Conservation (phyloP, 495 filamentous ascomycete species). For the Penicillium silybi region DNA sequence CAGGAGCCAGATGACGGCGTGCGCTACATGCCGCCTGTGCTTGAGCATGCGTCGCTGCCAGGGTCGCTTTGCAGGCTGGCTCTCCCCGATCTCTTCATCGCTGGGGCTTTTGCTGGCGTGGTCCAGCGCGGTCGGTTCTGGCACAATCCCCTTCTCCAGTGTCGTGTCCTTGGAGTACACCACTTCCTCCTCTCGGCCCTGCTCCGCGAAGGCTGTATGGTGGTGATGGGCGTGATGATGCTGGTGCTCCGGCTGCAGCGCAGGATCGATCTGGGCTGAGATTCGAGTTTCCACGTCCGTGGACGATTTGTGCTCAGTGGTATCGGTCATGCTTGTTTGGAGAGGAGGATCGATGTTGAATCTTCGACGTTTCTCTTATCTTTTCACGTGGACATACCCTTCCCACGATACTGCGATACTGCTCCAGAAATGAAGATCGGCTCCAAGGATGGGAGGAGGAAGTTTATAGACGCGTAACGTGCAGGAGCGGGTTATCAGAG, state of each 20-base stretch:
- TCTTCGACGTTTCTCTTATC: background rate
- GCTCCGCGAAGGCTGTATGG: constrained; percentile 42
- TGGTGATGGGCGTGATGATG: constrained; percentile 52
- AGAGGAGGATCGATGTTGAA: background rate
- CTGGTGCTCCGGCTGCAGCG: constrained; percentile 25
- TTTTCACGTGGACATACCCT: background rate
- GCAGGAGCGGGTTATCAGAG: constrained; percentile 3
- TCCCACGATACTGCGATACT: background rate
- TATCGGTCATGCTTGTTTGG: background rate
- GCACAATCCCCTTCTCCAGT: constrained; percentile 42
- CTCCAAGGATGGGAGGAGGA: background rate
- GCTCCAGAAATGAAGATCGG: background rate
- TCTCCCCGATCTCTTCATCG: constrained; percentile 29
- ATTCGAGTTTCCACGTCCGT: background rate
- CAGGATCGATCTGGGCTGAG: constrained; percentile 12
- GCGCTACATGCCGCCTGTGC: constrained; percentile 38
- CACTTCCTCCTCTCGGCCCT: constrained; percentile 43
- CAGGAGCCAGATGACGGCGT: constrained; percentile 50
- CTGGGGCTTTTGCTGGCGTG: constrained; percentile 35
- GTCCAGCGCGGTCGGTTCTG: constrained; percentile 38
- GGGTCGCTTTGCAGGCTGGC: constrained; percentile 15
- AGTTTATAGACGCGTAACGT: background rate
- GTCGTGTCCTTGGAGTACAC: constrained; percentile 43
- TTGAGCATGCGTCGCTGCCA: constrained; percentile 25
- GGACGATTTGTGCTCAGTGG: background rate